Conservation (phyloP, 352 stramenopile genomes). For the Phytophthora palmivora region DNA sequence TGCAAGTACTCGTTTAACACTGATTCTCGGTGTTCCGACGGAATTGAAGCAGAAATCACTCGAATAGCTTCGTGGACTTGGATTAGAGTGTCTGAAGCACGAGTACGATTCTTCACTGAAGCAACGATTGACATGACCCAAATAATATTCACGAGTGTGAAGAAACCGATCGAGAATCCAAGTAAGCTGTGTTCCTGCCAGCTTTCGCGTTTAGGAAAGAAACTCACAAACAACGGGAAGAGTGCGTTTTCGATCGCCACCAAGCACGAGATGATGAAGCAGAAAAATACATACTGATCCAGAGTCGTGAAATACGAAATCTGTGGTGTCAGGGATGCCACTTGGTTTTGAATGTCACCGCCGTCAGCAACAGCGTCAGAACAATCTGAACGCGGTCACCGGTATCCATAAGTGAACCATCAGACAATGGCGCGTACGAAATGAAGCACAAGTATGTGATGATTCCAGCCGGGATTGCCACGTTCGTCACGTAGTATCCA, state of each 20-base stretch:
- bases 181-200: slow-evolving; percentile 46
- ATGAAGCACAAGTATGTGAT: slow-evolving; percentile 71
- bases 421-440: slow-evolving; percentile 47
- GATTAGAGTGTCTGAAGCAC: slow-evolving; percentile 31
- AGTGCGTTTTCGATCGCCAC: slow-evolving; percentile 67
- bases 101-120: slow-evolving; percentile 40
- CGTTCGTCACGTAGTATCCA: slow-evolving; percentile 66
- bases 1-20: slow-evolving; percentile 38
- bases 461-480: slow-evolving; percentile 49
- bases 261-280: slow-evolving; percentile 60
- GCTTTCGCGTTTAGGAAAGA: slow-evolving; percentile 19
- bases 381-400: slow-evolving; percentile 64
- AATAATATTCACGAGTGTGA: slow-evolving; percentile 51
- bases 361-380: slow-evolving; percentile 64
- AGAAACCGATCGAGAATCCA: slow-evolving; percentile 42
- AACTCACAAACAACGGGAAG: slow-evolving; percentile 43
- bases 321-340: slow-evolving; percentile 55
- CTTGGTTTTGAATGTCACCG: slow-evolving; percentile 71
- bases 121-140: slow-evolving; percentile 37
- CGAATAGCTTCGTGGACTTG: slow-evolving; percentile 49
- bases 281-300: slow-evolving; percentile 75
- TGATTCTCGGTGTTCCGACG: slow-evolving; percentile 29
- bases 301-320: slow-evolving; percentile 73
- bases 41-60: slow-evolving; percentile 42
- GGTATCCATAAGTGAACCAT: slow-evolving; percentile 50